These are phyloP conservation scores for Mallotus nudiflorus DNA, from an alignment of 345 rosid genomes.

Conservation along the genomic window DNA sequence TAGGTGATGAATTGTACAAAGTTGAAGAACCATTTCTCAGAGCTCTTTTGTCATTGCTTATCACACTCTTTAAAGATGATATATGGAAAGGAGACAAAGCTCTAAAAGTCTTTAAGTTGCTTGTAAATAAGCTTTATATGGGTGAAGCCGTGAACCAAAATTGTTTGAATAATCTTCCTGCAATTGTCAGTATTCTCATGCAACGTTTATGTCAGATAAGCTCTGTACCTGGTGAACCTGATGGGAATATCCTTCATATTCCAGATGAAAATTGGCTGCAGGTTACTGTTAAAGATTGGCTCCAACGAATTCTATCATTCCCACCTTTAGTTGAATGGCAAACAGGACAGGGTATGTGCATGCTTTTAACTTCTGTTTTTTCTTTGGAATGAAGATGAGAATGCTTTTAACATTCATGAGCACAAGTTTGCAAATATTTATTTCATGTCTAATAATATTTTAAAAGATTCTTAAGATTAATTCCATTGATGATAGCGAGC, in stretches of 20 bases:
- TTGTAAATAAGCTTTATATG: conserved; percentile 65
- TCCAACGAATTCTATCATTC: conserved; percentile 56
- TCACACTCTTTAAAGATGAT: conserved; percentile 60
- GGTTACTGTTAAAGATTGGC: conserved; percentile 61
- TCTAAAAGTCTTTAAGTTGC: conserved; percentile 49
- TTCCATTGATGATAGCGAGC: background rate
- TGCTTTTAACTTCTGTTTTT: too few relatives aligned
- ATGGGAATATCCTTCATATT: conserved; percentile 23
- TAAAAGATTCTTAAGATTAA: background rate
- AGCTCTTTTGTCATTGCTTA: conserved; percentile 67
- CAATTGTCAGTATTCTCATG: conserved; percentile 48
- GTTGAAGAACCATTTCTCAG: conserved; percentile 75
- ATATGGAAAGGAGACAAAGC: conserved; percentile 75
- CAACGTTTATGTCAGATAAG: conserved; percentile 44
- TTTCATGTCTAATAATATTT: background rate
- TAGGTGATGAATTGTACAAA: conserved; percentile 47
- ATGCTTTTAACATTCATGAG: background rate
- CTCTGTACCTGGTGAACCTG: conserved; percentile 31
- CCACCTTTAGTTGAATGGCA: conserved; percentile 73
- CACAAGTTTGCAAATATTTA: background rate
- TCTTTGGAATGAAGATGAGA: too few relatives aligned
- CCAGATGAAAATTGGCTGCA: conserved; percentile 42
- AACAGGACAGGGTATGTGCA: conserved; percentile 54
- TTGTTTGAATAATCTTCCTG: conserved; percentile 77
- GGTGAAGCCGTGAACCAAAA: conserved; percentile 64